These are phyloP conservation scores for Stygiomarasmius scandens DNA, from an alignment of 1,284 basidiomycete genomes.

Conservation along the genomic window DNA sequence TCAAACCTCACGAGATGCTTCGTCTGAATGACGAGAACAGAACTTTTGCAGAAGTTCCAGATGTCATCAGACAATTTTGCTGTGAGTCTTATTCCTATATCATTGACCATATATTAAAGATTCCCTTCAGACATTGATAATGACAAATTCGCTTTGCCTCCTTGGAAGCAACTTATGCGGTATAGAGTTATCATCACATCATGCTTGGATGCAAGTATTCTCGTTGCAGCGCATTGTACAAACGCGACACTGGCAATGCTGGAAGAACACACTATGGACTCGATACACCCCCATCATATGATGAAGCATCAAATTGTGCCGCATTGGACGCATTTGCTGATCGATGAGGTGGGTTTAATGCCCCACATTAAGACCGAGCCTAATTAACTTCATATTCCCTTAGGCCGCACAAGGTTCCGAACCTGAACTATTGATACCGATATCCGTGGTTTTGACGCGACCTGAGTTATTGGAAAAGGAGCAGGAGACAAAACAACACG, in stretches of 20 bases:
- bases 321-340: slow-evolving; percentile 51
- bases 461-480: slow-evolving; percentile 1
- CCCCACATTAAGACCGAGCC: too few species aligned
- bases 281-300: slow-evolving; percentile 38
- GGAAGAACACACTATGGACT: slow-evolving; percentile 36
- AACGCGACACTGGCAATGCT: slow-evolving; percentile 39
- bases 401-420: slow-evolving; percentile 52
- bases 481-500: background rate
- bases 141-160: slow-evolving; percentile 43
- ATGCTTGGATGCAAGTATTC: slow-evolving; percentile 45
- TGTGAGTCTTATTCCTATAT: slow-evolving; percentile 29
- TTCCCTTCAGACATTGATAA: slow-evolving; percentile 37
- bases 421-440: slow-evolving; percentile 47
- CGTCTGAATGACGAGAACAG: slow-evolving; percentile 48
- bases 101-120: background rate
- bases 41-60: slow-evolving; percentile 48
- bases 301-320: slow-evolving; percentile 33
- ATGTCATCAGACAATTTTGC: slow-evolving; percentile 41
- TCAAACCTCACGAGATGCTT: slow-evolving; percentile 44
- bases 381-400: too few species aligned
- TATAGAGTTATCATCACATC: slow-evolving; percentile 46
- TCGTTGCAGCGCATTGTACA: slow-evolving; percentile 44
- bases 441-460: slow-evolving; percentile 41
- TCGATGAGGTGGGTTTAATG: slow-evolving; percentile 45
- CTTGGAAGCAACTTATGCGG: slow-evolving; percentile 43